Conservation (phyloP, 2,329 filamentous ascomycete species). For the Hyphodiscus sp. region DNA sequence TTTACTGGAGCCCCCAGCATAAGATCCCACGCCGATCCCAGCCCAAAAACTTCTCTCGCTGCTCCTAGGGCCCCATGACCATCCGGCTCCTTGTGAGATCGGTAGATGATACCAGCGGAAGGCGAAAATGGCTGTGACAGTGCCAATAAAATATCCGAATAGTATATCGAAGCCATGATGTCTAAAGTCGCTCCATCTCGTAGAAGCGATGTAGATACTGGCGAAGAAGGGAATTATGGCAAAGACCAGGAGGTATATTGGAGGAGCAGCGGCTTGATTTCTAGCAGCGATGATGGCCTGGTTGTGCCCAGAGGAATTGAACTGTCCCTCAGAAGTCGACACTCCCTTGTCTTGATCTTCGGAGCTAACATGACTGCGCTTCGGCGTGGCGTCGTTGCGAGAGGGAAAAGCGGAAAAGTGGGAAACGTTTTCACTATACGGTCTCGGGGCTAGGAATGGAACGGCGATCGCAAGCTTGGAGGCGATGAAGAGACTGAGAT, state of each 20-base stretch:
- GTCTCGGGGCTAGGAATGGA: constrained; percentile 55
- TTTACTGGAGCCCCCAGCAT: constrained; percentile 24
- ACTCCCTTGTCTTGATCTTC: not conserved
- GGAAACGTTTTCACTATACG: constrained; percentile 41
- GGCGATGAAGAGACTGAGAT: constrained; percentile 80
- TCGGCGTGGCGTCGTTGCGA: constrained; percentile 39
- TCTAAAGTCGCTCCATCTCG: constrained; percentile 80
- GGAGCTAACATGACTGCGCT: not conserved
- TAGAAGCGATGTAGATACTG: constrained; percentile 76
- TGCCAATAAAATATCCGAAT: constrained; percentile 75
- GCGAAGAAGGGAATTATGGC: constrained; percentile 64
- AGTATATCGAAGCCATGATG: constrained; percentile 93
- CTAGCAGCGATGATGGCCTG: constrained; percentile 46
- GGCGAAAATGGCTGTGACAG: constrained; percentile 61
- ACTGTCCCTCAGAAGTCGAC: constrained; percentile 1
- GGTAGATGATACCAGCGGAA: constrained; percentile 86
- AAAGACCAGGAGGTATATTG: constrained; percentile 68
- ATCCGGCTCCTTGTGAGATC: constrained; percentile 71
- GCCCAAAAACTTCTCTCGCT: constrained; percentile 71
- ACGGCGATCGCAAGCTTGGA: constrained; percentile 73
- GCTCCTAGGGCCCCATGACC: constrained; percentile 80
- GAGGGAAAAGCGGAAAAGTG: constrained; percentile 68
- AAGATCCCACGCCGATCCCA: constrained; percentile 48
- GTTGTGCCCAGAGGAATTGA: constrained; percentile 21
- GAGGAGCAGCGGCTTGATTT: constrained; percentile 73